These are phyloP conservation scores for Escovopsis weberi DNA, from an alignment of 2,329 filamentous ascomycete genomes.

Conservation along the genomic window DNA sequence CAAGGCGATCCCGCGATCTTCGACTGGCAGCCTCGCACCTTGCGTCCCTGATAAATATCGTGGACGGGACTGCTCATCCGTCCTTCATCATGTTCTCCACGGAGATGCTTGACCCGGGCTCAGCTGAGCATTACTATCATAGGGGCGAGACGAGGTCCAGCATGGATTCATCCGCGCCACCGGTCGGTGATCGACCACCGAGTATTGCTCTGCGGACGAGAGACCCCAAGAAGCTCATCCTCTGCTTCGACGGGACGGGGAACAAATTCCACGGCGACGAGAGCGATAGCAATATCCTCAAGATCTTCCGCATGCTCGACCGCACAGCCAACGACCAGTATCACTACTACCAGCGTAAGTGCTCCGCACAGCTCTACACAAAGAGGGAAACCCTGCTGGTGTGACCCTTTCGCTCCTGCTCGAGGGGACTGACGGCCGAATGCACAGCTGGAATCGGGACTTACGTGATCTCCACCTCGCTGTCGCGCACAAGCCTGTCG, in stretches of 20 bases:
- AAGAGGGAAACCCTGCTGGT: too few species aligned
- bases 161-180: constrained; percentile 1
- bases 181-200: constrained; percentile 4
- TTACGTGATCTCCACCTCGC: constrained; percentile 47
- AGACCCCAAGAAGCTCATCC: constrained; percentile 32
- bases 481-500: constrained; percentile 40
- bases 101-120: constrained; percentile 6
- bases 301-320: constrained; percentile 57
- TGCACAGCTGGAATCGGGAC: constrained; percentile 52
- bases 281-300: constrained; percentile 51
- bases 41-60: too few species aligned
- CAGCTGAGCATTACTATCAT: constrained; percentile 1
- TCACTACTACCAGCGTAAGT: constrained; percentile 48
- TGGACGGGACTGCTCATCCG: too few species aligned
- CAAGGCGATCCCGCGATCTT: too few species aligned
- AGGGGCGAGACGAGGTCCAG: constrained; percentile 1
- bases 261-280: constrained; percentile 51
- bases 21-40: too few species aligned
- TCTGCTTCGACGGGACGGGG: constrained; percentile 50
- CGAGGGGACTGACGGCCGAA: neutral
- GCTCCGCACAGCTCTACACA: neutral
- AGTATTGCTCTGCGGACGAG: constrained; percentile 7
- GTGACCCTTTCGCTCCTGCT: too few species aligned
- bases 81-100: constrained; percentile 2
- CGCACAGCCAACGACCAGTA: constrained; percentile 46